These are phyloP conservation scores for Gnomoniopsis sp. DNA, from an alignment of 2,329 filamentous ascomycete genomes.

Conservation along the genomic window DNA sequence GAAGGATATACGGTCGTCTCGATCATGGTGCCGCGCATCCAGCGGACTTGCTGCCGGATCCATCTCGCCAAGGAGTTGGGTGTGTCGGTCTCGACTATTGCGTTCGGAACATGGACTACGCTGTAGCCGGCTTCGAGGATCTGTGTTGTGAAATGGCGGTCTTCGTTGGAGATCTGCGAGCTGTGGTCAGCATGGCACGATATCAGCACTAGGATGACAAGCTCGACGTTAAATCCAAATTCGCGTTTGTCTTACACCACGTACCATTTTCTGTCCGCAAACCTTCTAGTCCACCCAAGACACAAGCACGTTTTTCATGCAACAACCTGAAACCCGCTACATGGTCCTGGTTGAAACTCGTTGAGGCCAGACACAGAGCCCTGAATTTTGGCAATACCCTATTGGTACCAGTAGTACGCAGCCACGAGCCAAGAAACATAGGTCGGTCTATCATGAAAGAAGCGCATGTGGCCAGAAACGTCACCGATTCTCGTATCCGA, in stretches of 20 bases:
- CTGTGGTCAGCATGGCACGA: too few species aligned
- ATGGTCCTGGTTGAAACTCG: slow-evolving; percentile 4
- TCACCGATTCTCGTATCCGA: not conserved
- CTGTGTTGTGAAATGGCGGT: slow-evolving; percentile 2
- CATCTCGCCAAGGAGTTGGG: not conserved
- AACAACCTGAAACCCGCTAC: not conserved
- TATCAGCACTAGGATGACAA: too few species aligned
- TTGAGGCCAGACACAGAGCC: not conserved
- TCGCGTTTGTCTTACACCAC: not conserved
- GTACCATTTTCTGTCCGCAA: slow-evolving; percentile 1
- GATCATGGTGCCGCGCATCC: slow-evolving; percentile 2
- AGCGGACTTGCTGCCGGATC: slow-evolving; percentile 6
- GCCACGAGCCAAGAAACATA: not conserved
- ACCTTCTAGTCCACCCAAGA: slow-evolving; percentile 3
- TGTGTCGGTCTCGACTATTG: slow-evolving; percentile 2
- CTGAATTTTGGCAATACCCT: slow-evolving; percentile 1
- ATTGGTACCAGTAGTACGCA: slow-evolving; percentile 8
- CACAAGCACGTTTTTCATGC: not conserved
- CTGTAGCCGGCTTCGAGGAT: slow-evolving; percentile 2
- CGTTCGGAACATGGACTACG: not conserved
- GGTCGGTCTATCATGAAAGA: slow-evolving; percentile 1
- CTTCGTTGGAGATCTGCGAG: slow-evolving; percentile 4
- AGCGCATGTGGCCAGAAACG: slow-evolving; percentile 2
- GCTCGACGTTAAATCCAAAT: too few species aligned
- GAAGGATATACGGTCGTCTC: slow-evolving; percentile 3